These are phyloP conservation scores for Amanita jacksonii DNA, from an alignment of 768 basidiomycete genomes.

Conservation along the genomic window DNA sequence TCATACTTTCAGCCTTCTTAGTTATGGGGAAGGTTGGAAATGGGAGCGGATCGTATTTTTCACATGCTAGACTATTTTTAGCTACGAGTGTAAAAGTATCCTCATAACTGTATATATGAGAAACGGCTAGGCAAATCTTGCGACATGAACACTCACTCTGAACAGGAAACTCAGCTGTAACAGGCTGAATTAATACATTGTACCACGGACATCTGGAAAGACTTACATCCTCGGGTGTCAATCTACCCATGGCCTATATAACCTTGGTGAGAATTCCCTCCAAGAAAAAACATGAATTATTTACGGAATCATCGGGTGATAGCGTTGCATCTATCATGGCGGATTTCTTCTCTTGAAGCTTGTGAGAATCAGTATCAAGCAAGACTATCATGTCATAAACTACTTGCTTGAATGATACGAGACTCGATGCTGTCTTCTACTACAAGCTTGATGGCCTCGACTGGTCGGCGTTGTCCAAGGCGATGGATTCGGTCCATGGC, in stretches of 20 bases:
- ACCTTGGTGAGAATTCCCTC: not conserved
- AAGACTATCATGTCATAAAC: not conserved
- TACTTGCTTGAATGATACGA: constrained; percentile 74
- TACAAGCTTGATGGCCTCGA: constrained; percentile 88
- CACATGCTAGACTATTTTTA: not conserved
- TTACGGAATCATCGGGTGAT: constrained; percentile 69
- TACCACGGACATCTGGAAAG: not conserved
- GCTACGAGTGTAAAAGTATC: not conserved
- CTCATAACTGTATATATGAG: not conserved
- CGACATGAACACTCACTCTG: constrained; percentile 37
- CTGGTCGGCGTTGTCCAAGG: constrained; percentile 88
- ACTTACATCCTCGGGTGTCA: constrained; percentile 78
- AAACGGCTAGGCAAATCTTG: no score
- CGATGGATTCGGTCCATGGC: constrained; percentile 98
- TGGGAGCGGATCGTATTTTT: no score
- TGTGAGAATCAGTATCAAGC: constrained; percentile 1
- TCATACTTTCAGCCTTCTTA: constrained; percentile 11
- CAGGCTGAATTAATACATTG: constrained; percentile 8
- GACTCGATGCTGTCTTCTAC: constrained; percentile 96
- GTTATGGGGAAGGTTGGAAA: no score
- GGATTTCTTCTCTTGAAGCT: constrained; percentile 95
- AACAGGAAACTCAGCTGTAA: constrained; percentile 48
- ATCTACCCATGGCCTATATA: constrained; percentile 77
- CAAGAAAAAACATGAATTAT: constrained; percentile 15
- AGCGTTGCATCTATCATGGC: constrained; percentile 90